Evolutionary conservation across 208 protist genomes (phyloP), one percentile per base, ranked within the genome.

Genomic region (Zelonia costaricensis): DNA sequence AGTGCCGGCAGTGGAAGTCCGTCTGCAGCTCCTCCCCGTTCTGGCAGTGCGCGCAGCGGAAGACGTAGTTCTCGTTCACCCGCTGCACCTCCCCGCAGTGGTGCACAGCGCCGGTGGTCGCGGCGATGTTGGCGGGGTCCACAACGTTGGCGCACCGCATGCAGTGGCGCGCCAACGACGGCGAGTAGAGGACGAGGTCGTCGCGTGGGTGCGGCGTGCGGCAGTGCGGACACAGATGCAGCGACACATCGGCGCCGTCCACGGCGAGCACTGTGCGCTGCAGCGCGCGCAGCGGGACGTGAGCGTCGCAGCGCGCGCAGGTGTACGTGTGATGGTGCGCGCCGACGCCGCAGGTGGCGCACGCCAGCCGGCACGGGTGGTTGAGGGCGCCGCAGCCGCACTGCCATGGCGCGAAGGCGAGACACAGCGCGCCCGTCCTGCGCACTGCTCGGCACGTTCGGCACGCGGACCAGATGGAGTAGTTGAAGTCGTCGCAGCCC

Each of bases 381-480:
- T 85, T 84, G 22, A 42, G 31, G 45, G 64, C 69, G 28, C 81
- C 79, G 55, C 87, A 93, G 25, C 84, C 82, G 55, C 87, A 93
- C 36, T 44, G 36, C 87, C 87, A 93, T 33, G 87, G 65, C 51
- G 73, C 31, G 52, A 89, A 82, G 2, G 78, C 75, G 18, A 74
- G 47, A 9, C 58, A 46, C n/a, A 89, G 43, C 33, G 73, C 82
- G 0, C 72, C 62, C 1, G 62, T 65, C 44, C 46, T 64, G 3
- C 83, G 66, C 25, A 47, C 46, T 1, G 62, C 62, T 38, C 52
- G 49, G 70, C 87, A 93, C 5, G 52, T 65, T 39, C 76, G 81
- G 58, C 87, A 93, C 16, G 76, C 61, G 9, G 79, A 87, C 76
- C 79, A 86, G 13, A 78, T 89, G 12, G 81, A 87, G 42, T 81